Evolutionary conservation across 2,329 filamentous ascomycete species (phyloP), one percentile per base, ranked within the genome.

Genomic region (Alternaria triticimaculans): DNA sequence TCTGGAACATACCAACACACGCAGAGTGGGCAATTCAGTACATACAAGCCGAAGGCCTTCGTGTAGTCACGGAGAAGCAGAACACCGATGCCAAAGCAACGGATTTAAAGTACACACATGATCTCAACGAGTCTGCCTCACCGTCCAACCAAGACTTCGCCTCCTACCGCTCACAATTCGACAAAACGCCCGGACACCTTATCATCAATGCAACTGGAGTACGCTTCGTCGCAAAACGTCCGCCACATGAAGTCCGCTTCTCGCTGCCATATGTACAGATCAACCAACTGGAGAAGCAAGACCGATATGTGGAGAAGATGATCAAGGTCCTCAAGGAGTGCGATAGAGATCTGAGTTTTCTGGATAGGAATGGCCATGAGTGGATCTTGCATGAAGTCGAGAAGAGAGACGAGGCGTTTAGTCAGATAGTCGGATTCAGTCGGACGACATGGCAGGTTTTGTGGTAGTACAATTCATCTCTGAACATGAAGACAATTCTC

Each of bases 1-100:
- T 81, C 6, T 81, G 79, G 77, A 74, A 80, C 46, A 76, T 81
- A 1, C 78, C 78, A 3, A 81, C 76, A 1, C 76, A 81, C 33
- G 73, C 76, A 6, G 79, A 82, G 55, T 78, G 73, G 75, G 72
- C 74, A n/a, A 71, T 81, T 30, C 67, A 76, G 60, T 72, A 66
- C 25, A 54, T 76, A 14, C 73, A 76, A 70, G 73, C 73, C 9
- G 71, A 76, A 66, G 75, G 72, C 0, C 55, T 66, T 1, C 66
- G 68, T 44, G 64, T 69, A 9, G 2, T 54, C 3, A 26, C 18
- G 4, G 23, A 58, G 18, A 41, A 53, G 33, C 21, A 59, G 18
- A 41, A 25, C n/a, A 28, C 15, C 28, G 49, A 58, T 1, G 18
- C 9, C 12, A 23, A 53, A 33, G 28, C 28, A 14, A 33, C 28